Evolutionary conservation across 768 basidiomycete genomes (phyloP), one percentile per base, ranked within the genome.

Genomic region (Russula griseocarnosa): DNA sequence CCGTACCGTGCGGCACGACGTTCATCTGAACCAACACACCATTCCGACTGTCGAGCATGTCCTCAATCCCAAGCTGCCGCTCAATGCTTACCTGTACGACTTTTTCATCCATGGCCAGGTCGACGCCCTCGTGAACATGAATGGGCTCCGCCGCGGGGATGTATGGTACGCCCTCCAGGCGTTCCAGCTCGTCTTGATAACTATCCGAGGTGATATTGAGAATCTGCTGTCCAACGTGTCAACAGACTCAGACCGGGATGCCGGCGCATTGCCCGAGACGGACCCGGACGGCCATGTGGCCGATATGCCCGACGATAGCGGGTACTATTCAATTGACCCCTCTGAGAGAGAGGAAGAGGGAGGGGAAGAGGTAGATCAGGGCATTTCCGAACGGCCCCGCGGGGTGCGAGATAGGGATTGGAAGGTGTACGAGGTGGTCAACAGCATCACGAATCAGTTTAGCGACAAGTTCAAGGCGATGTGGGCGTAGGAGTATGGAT

Each of bases 91-190:
- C 68, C 71, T 89, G 18, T 74, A 82, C 52, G 88, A 90, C 69
- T 90, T 88, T 73, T 88, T 81, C 70, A 79, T 71, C 0, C 88
- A 90, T 61, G 88, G 87, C 0, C 85, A 86, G 69, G 74, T 76
- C 8, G 69, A 73, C 2, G 75, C 82, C 1, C 71, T 88, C 38
- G 76, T 74, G 13, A 66, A 66, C 0, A 83, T 84, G 5, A 87
- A 88, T 55, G 83, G 79, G 2, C 83, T 87, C 49, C 74, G 85
- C 22, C 70, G 74, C 6, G 84, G 84, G 10, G 85, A 87, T 28
- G 66, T 87, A n/a, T 87, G 86, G 85, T 87, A 81, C 71, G 66
- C 80, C 7, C 75, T 88, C 32, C 73, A 88, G 67, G 84, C 85
- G 49, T 88, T 88, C 70, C 66, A 67, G 16, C 70, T 87, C 67